phyloP scores from a whole-genome alignment of 179 eudicot genomes.

The Corrigiola litoralis region DNA sequence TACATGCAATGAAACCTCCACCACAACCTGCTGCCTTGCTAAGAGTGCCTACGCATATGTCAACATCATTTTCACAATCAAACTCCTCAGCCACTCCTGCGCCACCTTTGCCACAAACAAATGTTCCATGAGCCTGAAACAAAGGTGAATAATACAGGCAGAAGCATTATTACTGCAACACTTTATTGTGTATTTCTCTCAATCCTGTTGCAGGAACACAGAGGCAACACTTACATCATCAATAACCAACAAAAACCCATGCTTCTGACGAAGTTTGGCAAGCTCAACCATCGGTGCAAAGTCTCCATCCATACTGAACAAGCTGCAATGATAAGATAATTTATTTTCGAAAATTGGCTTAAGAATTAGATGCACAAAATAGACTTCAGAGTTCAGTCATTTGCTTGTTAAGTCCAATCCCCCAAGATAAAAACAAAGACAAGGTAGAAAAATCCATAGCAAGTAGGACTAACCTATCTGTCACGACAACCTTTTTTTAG shows the following conservation, averaged over 20 bases:
- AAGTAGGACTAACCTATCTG: slow-evolving; percentile 63
- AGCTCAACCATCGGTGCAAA: slow-evolving; percentile 90
- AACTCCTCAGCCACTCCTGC: slow-evolving; percentile 89
- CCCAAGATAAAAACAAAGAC: background rate
- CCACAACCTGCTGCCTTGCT: slow-evolving; percentile 97
- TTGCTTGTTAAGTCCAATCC: background rate
- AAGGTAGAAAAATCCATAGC: slow-evolving; percentile 6
- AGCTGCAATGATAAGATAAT: slow-evolving; percentile 51
- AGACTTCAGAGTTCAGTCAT: background rate
- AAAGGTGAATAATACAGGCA: background rate
- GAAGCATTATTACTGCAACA: background rate
- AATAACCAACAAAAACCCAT: slow-evolving; percentile 80
- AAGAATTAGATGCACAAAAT: too few species aligned
- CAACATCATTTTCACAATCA: slow-evolving; percentile 75
- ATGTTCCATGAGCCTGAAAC: slow-evolving; percentile 94
- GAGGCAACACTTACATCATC: slow-evolving; percentile 70
- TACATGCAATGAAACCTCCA: slow-evolving; percentile 98
- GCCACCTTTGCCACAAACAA: slow-evolving; percentile 84
- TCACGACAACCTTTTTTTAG: slow-evolving; percentile 70
- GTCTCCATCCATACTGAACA: slow-evolving; percentile 99
- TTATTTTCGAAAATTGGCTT: too few species aligned
- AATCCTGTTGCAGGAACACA: background rate
- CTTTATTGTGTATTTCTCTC: background rate
- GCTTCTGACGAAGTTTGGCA: slow-evolving; percentile 71
- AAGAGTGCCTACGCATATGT: slow-evolving; percentile 85